These are phyloP conservation scores for Lolium multiflorum DNA, from an alignment of 176 grass and related monocot species.

Conservation along the genomic window DNA sequence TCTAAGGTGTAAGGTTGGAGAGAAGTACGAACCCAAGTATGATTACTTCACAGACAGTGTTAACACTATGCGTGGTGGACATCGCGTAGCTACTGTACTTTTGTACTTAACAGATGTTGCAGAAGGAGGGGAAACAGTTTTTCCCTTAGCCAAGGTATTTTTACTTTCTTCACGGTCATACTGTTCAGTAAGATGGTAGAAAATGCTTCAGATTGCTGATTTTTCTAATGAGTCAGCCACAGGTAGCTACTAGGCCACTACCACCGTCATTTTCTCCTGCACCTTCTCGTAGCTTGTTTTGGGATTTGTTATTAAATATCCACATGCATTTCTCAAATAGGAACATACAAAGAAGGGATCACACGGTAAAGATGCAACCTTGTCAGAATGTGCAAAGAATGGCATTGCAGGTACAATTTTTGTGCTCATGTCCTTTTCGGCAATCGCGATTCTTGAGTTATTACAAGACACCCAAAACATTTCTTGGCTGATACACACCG, in stretches of 20 bases:
- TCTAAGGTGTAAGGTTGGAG: slow-evolving; percentile 70
- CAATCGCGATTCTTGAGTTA: not conserved
- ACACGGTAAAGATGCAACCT: slow-evolving; percentile 53
- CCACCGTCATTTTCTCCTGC: not conserved
- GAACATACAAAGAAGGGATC: slow-evolving; percentile 34
- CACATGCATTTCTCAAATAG: slow-evolving; percentile 42
- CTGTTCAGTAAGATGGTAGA: slow-evolving; percentile 18
- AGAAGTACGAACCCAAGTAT: slow-evolving; percentile 85
- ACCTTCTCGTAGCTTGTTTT: not conserved
- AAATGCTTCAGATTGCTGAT: slow-evolving; percentile 1
- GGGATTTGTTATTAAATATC: slow-evolving; percentile 10
- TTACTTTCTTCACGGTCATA: not conserved
- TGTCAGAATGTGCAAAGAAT: slow-evolving; percentile 84
- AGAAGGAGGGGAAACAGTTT: slow-evolving; percentile 94
- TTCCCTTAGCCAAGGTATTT: slow-evolving; percentile 82
- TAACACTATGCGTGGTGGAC: slow-evolving; percentile 77
- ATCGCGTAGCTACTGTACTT: slow-evolving; percentile 90
- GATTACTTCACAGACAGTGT: slow-evolving; percentile 91
- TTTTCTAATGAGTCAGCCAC: not conserved
- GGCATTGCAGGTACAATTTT: slow-evolving; percentile 75
- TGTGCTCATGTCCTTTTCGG: not conserved
- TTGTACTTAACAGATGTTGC: slow-evolving; percentile 83
- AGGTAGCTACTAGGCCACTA: not conserved
- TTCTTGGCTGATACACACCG: slow-evolving; percentile 26
- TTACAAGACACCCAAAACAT: not conserved